Percentiles rank a stretch among this genome's conserved stretches.
These are phyloP conservation scores for Kwoniella dendrophila DNA, from an alignment of 768 basidiomycete species.

Conservation along the genomic window DNA sequence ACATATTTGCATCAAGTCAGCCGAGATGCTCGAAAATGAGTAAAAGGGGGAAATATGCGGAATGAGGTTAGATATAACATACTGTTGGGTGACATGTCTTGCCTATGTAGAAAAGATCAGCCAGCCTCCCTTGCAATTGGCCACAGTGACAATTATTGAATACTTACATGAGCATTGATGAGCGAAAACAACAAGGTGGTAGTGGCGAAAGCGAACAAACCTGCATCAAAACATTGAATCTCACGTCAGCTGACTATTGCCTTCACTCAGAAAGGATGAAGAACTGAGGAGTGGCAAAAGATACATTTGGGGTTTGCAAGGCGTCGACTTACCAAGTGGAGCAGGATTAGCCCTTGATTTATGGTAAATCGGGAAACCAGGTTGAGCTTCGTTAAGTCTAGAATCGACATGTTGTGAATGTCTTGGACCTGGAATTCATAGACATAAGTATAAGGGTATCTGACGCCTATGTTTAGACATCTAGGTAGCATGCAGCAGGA, in stretches of 20 bases:
- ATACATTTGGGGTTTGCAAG: not conserved
- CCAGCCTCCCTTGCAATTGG: not conserved
- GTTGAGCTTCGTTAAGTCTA: constrained; percentile 3
- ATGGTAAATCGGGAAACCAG: constrained; percentile 5
- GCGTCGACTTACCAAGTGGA: constrained; percentile 8
- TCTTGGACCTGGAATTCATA: not conserved
- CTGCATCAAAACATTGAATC: constrained; percentile 5
- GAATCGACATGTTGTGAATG: not conserved
- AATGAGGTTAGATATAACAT: not conserved
- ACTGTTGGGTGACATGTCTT: constrained; percentile 16
- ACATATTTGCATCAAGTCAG: not conserved
- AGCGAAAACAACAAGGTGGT: constrained; percentile 19
- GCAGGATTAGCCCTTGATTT: constrained; percentile 14
- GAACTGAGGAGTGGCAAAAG: not conserved
- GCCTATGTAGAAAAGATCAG: constrained; percentile 8
- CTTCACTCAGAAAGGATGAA: not conserved
- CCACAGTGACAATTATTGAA: not conserved
- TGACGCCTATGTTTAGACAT: not conserved
- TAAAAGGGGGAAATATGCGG: not conserved
- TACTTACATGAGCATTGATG: constrained; percentile 16
- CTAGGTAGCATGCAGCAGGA: not conserved
- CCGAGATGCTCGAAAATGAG: too few species aligned
- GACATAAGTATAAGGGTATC: not conserved
- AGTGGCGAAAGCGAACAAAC: constrained; percentile 18
- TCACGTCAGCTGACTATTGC: constrained; percentile 3